Evolutionary conservation across 768 basidiomycete genomes (phyloP).

Genomic region (Candolleomyces aberdarensis): DNA sequence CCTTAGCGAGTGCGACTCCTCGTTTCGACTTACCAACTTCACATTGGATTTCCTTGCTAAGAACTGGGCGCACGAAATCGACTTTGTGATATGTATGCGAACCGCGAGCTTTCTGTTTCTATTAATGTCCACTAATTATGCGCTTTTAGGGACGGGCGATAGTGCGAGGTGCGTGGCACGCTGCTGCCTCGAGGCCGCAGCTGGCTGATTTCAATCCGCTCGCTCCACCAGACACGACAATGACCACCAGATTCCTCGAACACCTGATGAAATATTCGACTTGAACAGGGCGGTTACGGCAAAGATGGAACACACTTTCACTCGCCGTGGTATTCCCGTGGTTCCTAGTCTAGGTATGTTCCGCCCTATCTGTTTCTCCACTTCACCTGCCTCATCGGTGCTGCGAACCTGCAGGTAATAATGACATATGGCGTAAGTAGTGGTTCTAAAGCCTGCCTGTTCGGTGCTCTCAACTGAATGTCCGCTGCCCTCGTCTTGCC

Average conservation of each 20-base stretch:
- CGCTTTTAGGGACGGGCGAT: conserved; percentile 68
- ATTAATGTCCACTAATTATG: background rate
- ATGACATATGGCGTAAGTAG: conserved; percentile 83
- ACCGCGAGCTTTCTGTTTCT: conserved; percentile 4
- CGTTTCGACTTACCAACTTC: conserved; percentile 71
- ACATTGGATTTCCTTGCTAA: conserved; percentile 79
- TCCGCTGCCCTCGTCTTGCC: background rate
- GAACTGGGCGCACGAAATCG: conserved; percentile 80
- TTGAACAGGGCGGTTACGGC: conserved; percentile 65
- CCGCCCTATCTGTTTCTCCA: background rate
- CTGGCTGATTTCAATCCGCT: background rate
- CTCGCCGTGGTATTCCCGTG: conserved; percentile 66
- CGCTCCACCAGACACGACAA: conserved; percentile 67
- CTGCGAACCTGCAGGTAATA: conserved; percentile 60
- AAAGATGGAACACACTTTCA: conserved; percentile 75
- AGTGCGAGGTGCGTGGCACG: conserved; percentile 51
- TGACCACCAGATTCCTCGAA: conserved; percentile 77
- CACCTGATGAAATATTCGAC: conserved; percentile 73
- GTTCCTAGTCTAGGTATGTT: conserved; percentile 70
- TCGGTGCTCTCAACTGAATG: background rate
- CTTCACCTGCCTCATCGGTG: background rate
- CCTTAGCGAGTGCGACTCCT: conserved; percentile 76
- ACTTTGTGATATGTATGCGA: conserved; percentile 81
- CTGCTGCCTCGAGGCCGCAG: background rate
- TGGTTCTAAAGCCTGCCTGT: conserved; percentile 6